Percentiles rank a stretch among this genome's conserved stretches.
phyloP scores from a whole-genome alignment of 1,284 basidiomycete genomes.

The Trichosporon coremiiforme region DNA sequence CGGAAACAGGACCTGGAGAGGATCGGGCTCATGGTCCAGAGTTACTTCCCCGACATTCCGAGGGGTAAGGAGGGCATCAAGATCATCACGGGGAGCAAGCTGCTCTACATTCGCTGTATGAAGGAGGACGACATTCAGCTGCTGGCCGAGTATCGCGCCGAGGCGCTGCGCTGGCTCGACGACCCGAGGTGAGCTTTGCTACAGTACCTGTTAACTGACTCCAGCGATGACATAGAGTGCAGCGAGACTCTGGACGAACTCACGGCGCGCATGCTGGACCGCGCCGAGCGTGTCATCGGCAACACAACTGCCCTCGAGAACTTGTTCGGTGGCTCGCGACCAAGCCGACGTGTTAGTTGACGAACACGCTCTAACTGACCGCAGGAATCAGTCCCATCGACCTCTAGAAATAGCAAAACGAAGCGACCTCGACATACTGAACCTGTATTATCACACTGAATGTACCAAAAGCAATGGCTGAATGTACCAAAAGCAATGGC shows the following conservation, averaged over 20 bases:
- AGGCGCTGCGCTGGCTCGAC: constrained; percentile 27
- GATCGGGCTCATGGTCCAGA: constrained; percentile 31
- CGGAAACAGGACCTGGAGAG: constrained; percentile 9
- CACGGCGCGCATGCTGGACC: not conserved
- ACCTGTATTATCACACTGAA: constrained; percentile 9
- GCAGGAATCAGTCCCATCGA: not conserved
- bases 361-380: not conserved
- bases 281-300: not conserved
- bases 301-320: not conserved
- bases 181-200: not conserved
- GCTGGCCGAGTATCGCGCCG: constrained; percentile 23
- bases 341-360: not conserved
- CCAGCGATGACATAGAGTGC: not conserved
- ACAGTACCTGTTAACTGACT: not conserved
- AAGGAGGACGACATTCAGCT: constrained; percentile 17
- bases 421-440: not conserved
- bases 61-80: not conserved
- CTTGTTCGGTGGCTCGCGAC: not conserved
- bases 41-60: constrained; percentile 34
- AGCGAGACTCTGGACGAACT: not conserved
- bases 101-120: constrained; percentile 35
- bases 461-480: not conserved
- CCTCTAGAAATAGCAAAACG: not conserved
- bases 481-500: not conserved
- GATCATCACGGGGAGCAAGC: constrained; percentile 13